Evolutionary conservation across 495 filamentous ascomycete genomes (phyloP).

Genomic region (Symbiotaphrina buchneri): DNA sequence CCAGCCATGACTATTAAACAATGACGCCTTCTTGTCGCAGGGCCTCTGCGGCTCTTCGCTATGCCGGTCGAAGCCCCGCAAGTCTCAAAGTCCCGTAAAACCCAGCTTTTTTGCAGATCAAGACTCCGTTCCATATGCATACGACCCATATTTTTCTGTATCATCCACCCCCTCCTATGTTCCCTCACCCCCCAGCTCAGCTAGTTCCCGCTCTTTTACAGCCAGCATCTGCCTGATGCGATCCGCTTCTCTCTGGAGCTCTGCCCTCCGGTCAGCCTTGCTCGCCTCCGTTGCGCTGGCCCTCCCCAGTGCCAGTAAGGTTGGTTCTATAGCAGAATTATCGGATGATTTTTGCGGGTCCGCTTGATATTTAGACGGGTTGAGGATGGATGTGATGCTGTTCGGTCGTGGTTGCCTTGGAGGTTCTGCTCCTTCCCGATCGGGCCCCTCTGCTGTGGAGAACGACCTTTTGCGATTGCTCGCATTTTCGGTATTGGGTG

Average conservation of each 20-base stretch:
- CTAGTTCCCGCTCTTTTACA: conserved; percentile 59
- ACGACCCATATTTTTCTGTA: background rate
- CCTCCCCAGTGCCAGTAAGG: conserved; percentile 15
- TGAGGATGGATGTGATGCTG: conserved; percentile 65
- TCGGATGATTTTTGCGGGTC: conserved; percentile 14
- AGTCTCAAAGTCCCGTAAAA: no score
- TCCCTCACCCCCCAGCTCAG: conserved; percentile 18
- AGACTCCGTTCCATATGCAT: no score
- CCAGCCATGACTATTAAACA: no score
- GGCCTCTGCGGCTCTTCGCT: no score
- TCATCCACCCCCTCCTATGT: conserved; percentile 2
- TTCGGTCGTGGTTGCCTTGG: conserved; percentile 11
- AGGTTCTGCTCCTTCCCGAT: conserved; percentile 22
- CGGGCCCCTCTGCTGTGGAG: conserved; percentile 29
- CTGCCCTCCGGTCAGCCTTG: conserved; percentile 33
- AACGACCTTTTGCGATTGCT: conserved; percentile 43
- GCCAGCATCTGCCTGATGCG: conserved; percentile 51
- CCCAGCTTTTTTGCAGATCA: no score
- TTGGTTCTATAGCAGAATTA: conserved; percentile 25
- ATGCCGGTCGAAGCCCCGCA: no score
- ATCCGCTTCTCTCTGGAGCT: conserved; percentile 52
- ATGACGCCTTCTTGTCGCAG: no score
- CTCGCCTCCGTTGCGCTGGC: conserved; percentile 2
- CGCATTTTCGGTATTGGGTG: conserved; percentile 26
- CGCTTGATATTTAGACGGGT: no score